Evolutionary conservation across 805 yeast genomes (phyloP), one percentile per base, ranked within the genome.

Genomic region (Lipomyces lipofer): DNA sequence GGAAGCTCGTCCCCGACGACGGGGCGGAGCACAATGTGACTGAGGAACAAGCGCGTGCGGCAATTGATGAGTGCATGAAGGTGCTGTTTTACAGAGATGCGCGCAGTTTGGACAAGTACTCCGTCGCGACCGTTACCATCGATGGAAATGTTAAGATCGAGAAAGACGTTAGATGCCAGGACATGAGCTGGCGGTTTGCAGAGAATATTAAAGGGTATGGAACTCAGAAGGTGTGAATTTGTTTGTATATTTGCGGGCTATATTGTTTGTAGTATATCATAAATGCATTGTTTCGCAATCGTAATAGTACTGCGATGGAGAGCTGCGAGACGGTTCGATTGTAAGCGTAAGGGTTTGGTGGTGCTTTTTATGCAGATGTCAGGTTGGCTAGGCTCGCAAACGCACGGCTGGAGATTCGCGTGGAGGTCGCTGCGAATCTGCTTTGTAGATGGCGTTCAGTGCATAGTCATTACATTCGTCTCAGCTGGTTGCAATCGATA

Each of bases 21-120:
- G 73, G 76, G 39, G 97, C 90, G 64, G 82, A 78, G 25, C 49
- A 57, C 49, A 51, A 43, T 15, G 55, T 63, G 15, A 74, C 80
- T 33, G 86, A 88, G 68, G 85, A 78, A 55, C 82, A 86, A 45
- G 99, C 97, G 1, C 78, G 85, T 56, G 77, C 79, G 45, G 82
- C 86, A n/a, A 77, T 94, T 38, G 78, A 80, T 66, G 88, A 91
- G 67, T 82, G 92, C 65, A 90, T 94, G 97, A 89, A 88, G 72
- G 96, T 94, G 13, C 78, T 94, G 62, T 94, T 84, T 71, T 94
- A 94, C 76, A 82, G 99, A 71, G 99, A 94, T 70, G 98, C 97
- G 1, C 83, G 99, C 67, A 88, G 97, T 17, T 74, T 87, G 58
- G 95, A 94, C 69, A 86, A 84, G 67, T 94, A 86, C 72, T 78